Evolutionary conservation across 768 basidiomycete genomes (phyloP).

Genomic region (Trametes villosa): DNA sequence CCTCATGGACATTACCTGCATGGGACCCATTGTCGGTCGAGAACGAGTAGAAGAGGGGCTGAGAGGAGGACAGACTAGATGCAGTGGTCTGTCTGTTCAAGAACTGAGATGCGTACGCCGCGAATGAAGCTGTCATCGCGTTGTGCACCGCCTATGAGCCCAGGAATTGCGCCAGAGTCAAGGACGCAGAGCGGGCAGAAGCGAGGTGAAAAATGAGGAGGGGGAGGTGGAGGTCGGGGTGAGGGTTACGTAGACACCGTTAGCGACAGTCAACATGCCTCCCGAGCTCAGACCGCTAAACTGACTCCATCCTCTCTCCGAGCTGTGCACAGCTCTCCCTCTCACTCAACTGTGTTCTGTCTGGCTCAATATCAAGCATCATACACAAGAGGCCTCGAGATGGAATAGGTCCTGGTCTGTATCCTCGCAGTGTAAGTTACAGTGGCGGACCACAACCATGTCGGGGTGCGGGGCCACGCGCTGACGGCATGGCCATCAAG

Average conservation of each 20-base stretch:
- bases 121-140: conserved; percentile 69
- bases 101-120: conserved; percentile 83
- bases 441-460: too few relatives aligned
- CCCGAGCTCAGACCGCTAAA: conserved; percentile 21
- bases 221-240: conserved; percentile 18
- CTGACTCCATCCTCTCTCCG: conserved; percentile 20
- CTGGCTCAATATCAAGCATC: too few relatives aligned
- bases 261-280: conserved; percentile 21
- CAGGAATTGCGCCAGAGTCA: conserved; percentile 7
- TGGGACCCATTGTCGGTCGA: conserved; percentile 73
- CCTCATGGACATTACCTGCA: conserved; percentile 49
- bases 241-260: conserved; percentile 25
- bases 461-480: neutral
- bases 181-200: neutral
- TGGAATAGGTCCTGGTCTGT: too few relatives aligned
- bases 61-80: conserved; percentile 60
- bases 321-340: neutral
- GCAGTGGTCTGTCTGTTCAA: conserved; percentile 55
- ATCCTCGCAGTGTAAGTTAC: too few relatives aligned
- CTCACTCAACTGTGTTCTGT: neutral
- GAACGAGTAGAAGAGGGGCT: conserved; percentile 90
- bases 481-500: conserved; percentile 9
- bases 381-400: too few relatives aligned
- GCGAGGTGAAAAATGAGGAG: neutral
- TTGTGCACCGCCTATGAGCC: neutral